phyloP scores from a whole-genome alignment of 2,329 filamentous ascomycete species.

The Ophiocordyceps polyrhachis-furcata region DNA sequence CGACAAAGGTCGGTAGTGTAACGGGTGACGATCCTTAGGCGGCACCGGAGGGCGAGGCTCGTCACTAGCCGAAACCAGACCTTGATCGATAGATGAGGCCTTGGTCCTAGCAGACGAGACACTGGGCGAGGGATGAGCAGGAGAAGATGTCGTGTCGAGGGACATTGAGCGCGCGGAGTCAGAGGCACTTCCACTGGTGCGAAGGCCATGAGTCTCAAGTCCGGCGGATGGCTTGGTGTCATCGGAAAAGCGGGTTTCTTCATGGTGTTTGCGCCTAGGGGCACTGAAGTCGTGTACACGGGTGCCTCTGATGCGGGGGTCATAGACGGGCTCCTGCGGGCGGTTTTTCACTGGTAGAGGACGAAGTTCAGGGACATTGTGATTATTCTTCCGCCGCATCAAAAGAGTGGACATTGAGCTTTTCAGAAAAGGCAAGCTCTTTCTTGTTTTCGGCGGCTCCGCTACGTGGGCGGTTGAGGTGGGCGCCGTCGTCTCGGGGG shows the following conservation, averaged over 20 bases:
- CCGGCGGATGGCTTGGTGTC: background rate
- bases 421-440: slow-evolving; percentile 37
- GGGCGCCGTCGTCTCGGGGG: slow-evolving; percentile 17
- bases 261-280: slow-evolving; percentile 26
- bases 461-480: slow-evolving; percentile 11
- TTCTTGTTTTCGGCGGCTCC: slow-evolving; percentile 29
- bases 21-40: slow-evolving; percentile 16
- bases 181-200: slow-evolving; percentile 13
- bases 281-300: slow-evolving; percentile 48
- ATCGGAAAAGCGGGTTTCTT: slow-evolving; percentile 4
- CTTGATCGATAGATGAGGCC: slow-evolving; percentile 2
- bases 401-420: slow-evolving; percentile 41
- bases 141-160: slow-evolving; percentile 9
- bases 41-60: slow-evolving; percentile 17
- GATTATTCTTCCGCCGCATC: slow-evolving; percentile 34
- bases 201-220: slow-evolving; percentile 5
- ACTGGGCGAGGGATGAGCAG: slow-evolving; percentile 10
- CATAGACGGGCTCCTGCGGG: slow-evolving; percentile 30
- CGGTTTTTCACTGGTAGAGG: slow-evolving; percentile 21
- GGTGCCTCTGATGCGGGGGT: slow-evolving; percentile 45
- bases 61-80: slow-evolving; percentile 2
- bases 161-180: slow-evolving; percentile 9
- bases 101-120: slow-evolving; percentile 8
- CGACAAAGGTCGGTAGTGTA: slow-evolving; percentile 6
- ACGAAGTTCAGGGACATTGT: slow-evolving; percentile 24